These are phyloP conservation scores for Tolypocladium sp. DNA, from an alignment of 2,329 filamentous ascomycete genomes.

Conservation along the genomic window DNA sequence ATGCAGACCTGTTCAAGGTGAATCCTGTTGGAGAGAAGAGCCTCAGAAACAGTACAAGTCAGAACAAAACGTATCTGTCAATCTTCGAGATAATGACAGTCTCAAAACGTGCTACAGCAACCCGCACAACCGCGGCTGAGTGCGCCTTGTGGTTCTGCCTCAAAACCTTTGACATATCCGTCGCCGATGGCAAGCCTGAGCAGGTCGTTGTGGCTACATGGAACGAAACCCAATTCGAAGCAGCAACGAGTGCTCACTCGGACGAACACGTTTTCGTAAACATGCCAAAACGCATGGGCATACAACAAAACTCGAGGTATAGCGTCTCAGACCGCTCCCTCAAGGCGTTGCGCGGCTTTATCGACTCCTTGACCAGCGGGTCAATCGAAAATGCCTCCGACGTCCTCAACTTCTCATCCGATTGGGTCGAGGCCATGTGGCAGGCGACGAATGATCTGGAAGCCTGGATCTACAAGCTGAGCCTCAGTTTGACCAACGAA, in stretches of 20 bases:
- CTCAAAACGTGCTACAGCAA: slow-evolving; percentile 11
- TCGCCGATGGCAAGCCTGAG: slow-evolving; percentile 17
- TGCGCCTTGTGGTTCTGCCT: slow-evolving; percentile 29
- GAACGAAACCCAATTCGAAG: slow-evolving; percentile 18
- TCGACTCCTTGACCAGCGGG: slow-evolving; percentile 19
- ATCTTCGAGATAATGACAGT: slow-evolving; percentile 24
- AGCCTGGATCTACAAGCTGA: slow-evolving; percentile 22
- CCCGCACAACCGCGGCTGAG: slow-evolving; percentile 14
- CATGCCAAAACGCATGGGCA: slow-evolving; percentile 18
- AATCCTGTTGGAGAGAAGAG: slow-evolving; percentile 9
- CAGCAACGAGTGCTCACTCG: slow-evolving; percentile 13
- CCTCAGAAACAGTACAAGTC: slow-evolving; percentile 4
- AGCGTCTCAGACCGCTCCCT: slow-evolving; percentile 21
- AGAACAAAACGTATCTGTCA: slow-evolving; percentile 20
- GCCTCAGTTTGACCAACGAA: slow-evolving; percentile 25
- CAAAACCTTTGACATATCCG: slow-evolving; percentile 17
- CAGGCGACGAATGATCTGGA: slow-evolving; percentile 19
- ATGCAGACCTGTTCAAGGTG: slow-evolving; percentile 19
- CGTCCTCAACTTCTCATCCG: slow-evolving; percentile 22
- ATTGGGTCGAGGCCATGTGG: slow-evolving; percentile 27
- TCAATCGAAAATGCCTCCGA: slow-evolving; percentile 18
- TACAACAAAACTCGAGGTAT: slow-evolving; percentile 15
- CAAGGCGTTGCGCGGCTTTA: slow-evolving; percentile 19
- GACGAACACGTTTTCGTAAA: slow-evolving; percentile 22
- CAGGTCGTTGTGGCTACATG: slow-evolving; percentile 15